Conservation (phyloP, 305 asterid genomes). For the Fraxinus angustifolia region DNA sequence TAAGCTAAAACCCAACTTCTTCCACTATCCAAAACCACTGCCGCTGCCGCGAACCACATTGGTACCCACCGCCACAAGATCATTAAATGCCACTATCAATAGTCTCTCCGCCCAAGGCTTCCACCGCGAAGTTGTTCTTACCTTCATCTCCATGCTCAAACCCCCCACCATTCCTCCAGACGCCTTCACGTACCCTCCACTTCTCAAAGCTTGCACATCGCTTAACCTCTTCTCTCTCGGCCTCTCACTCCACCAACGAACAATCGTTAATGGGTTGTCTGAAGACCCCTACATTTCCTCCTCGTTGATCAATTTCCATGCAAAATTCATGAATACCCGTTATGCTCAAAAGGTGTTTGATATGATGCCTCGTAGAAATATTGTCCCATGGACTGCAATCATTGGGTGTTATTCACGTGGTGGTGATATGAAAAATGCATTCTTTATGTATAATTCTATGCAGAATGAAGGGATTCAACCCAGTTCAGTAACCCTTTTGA, state of each 20-base stretch:
- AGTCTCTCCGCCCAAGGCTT: slow-evolving; percentile 59
- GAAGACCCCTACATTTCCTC: slow-evolving; percentile 65
- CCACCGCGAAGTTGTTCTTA: slow-evolving; percentile 50
- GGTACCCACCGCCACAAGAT: slow-evolving; percentile 33
- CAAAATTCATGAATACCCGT: slow-evolving; percentile 30
- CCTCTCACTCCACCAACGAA: slow-evolving; percentile 59
- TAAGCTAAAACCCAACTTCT: slow-evolving; percentile 36
- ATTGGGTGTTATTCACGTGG: slow-evolving; percentile 57
- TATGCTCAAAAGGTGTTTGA: slow-evolving; percentile 64
- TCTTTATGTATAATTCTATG: slow-evolving; percentile 55
- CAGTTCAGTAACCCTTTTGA: slow-evolving; percentile 48
- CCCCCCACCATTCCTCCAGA: slow-evolving; percentile 48
- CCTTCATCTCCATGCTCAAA: slow-evolving; percentile 51
- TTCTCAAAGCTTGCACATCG: slow-evolving; percentile 68
- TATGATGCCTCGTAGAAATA: slow-evolving; percentile 51
- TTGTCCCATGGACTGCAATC: slow-evolving; percentile 84
- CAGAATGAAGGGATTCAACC: slow-evolving; percentile 49
- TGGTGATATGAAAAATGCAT: slow-evolving; percentile 43
- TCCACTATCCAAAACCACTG: slow-evolving; percentile 32
- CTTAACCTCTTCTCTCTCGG: slow-evolving; percentile 51
- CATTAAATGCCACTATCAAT: slow-evolving; percentile 53
- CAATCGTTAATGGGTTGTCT: slow-evolving; percentile 49
- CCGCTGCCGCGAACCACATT: slow-evolving; percentile 21
- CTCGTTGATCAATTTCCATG: slow-evolving; percentile 57
- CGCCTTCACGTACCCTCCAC: slow-evolving; percentile 68